Evolutionary conservation across 2,329 filamentous ascomycete species (phyloP), one percentile per base, ranked within the genome.

Genomic region (Alternaria angustiovoidea): DNA sequence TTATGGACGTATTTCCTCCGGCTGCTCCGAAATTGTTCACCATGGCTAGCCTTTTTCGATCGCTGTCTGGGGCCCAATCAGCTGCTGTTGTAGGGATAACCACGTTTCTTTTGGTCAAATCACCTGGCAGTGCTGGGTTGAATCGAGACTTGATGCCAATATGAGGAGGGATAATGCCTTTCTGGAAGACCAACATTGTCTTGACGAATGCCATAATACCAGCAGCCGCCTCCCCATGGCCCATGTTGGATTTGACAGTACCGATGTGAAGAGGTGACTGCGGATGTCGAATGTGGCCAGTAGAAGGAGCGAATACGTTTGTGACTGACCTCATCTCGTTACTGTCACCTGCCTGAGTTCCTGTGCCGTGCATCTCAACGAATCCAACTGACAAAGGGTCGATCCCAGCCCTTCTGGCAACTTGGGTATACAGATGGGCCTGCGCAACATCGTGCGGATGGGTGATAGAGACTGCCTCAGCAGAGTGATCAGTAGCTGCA

Each of bases 101-200:
- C 2, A 36, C 32, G 14, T 36, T 36, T 36, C 32, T 36, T 36
- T 36, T 36, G 14, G 32, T 7, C 12, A 36, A 36, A 36, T 36
- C 32, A 7, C 14, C 11, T 36, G 32, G 32, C 12, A 36, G 14
- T 36, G 32, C 32, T 36, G 32, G 32, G 12, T 36, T 36, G 32
- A 36, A 36, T 36, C 32, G 32, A 36, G 32, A 14, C 14, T 36
- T 36, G 57, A 78, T 80, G 64, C 79, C 80, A 28, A 81, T 91
- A 65, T 64, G 39, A 39, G 67, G 58, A 67, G 76, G 54, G 69
- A 68, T 41, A 46, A 54, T n/a, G 46, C 60, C 60, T 65, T 73
- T 39, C 66, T 73, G 49, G 32, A 69, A 53, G 67, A 71, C 75
- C 48, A 79, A 51, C 11, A 80, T 56, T 1, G 70, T 70, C 51